A percentile compares a stretch with the other conserved stretches of the same genome.
phyloP scores from a whole-genome alignment of 768 basidiomycete genomes.

The Termitomyces sp. region DNA sequence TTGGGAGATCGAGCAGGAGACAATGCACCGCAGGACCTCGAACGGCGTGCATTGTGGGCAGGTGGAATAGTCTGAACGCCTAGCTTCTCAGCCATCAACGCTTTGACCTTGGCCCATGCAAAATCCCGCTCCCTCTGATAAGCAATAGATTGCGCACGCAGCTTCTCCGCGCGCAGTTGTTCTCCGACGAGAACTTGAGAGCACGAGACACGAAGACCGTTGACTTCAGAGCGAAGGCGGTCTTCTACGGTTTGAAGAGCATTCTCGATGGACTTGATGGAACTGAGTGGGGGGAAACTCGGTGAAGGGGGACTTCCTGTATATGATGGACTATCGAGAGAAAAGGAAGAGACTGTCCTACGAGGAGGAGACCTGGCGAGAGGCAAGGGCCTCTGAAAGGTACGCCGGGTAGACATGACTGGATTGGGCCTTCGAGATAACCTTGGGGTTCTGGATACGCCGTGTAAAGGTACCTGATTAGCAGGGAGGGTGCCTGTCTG shows the following conservation, averaged over 20 bases:
- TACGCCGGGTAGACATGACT: not conserved
- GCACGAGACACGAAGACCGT: conserved; percentile 25
- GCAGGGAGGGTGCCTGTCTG: not conserved
- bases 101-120: conserved; percentile 23
- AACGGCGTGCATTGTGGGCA: not conserved
- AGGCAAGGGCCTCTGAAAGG: not conserved
- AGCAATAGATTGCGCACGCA: conserved; percentile 23
- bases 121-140: conserved; percentile 28
- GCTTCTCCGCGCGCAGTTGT: conserved; percentile 23
- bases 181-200: conserved; percentile 22
- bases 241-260: conserved; percentile 24
- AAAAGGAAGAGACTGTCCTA: not conserved
- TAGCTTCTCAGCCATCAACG: conserved; percentile 17
- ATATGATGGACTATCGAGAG: not conserved
- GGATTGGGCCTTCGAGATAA: not conserved
- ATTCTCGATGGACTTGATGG: conserved; percentile 18
- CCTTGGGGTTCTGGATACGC: conserved; percentile 1
- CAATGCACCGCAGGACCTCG: not conserved
- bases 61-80: not conserved
- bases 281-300: not conserved
- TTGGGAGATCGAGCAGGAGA: not conserved
- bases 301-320: not conserved
- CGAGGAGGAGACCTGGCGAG: not conserved
- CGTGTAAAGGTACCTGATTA: conserved; percentile 3
- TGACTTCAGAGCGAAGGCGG: conserved; percentile 23